These are phyloP conservation scores for Hymenoscyphus linearis DNA, from an alignment of 2,329 filamentous ascomycete species.

Conservation along the genomic window DNA sequence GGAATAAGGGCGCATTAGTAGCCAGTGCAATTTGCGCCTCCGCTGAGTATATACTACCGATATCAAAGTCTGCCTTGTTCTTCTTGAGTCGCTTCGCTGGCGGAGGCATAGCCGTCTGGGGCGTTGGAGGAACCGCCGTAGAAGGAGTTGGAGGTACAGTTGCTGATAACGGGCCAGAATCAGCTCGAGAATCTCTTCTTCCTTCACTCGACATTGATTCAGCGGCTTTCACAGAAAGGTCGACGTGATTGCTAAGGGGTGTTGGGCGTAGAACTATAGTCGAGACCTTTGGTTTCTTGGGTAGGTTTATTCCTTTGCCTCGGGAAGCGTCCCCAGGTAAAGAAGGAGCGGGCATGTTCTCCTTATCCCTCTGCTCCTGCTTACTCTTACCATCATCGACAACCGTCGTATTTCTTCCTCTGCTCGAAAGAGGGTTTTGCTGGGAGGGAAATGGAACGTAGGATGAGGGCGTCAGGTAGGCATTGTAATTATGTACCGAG, in stretches of 20 bases:
- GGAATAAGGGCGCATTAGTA: slow-evolving; percentile 67
- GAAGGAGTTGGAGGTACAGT: slow-evolving; percentile 60
- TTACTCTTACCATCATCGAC: slow-evolving; percentile 24
- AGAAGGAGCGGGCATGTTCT: slow-evolving; percentile 50
- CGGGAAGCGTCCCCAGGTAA: slow-evolving; percentile 43
- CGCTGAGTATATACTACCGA: slow-evolving; percentile 64
- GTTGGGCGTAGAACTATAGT: slow-evolving; percentile 87
- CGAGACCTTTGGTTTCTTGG: slow-evolving; percentile 58
- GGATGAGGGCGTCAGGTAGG: slow-evolving; percentile 83
- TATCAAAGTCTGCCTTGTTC: slow-evolving; percentile 71
- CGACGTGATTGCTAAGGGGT: slow-evolving; percentile 64
- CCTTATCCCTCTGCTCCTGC: slow-evolving; percentile 47
- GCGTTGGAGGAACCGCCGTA: slow-evolving; percentile 53
- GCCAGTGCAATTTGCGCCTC: slow-evolving; percentile 72
- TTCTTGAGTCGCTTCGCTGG: slow-evolving; percentile 64
- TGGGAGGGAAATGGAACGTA: slow-evolving; percentile 70
- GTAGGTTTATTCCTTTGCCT: slow-evolving; percentile 34
- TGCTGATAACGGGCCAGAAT: slow-evolving; percentile 38
- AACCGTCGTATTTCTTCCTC: slow-evolving; percentile 29
- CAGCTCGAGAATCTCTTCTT: slow-evolving; percentile 40
- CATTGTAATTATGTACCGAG: slow-evolving; percentile 89
- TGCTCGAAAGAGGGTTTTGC: slow-evolving; percentile 25
- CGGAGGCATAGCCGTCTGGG: slow-evolving; percentile 50
- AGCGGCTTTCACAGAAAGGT: slow-evolving; percentile 69
- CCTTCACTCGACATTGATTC: slow-evolving; percentile 51